Evolutionary conservation across 2,329 filamentous ascomycete genomes (phyloP).

Genomic region (Tolypocladium album): DNA sequence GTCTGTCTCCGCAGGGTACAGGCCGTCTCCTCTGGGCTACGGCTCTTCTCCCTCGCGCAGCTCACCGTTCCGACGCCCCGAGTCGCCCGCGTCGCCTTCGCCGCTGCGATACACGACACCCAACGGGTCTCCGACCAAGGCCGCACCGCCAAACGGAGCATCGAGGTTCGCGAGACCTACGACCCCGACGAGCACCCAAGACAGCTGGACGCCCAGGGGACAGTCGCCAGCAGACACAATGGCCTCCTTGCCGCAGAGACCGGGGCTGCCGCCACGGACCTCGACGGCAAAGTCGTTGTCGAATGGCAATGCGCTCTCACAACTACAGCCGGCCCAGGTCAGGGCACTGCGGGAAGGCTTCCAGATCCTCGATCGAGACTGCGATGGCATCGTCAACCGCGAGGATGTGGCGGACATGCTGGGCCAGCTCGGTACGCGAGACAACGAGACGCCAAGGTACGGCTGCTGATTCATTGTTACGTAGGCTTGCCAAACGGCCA

Average conservation of each 20-base stretch:
- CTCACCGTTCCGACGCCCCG: slow-evolving; percentile 53
- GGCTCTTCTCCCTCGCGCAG: slow-evolving; percentile 50
- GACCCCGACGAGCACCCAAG: slow-evolving; percentile 24
- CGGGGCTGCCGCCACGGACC: slow-evolving; percentile 17
- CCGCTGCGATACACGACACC: slow-evolving; percentile 55
- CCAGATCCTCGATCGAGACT: slow-evolving; percentile 82
- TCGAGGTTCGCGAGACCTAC: slow-evolving; percentile 29
- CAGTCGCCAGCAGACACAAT: slow-evolving; percentile 15
- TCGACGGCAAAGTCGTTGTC: slow-evolving; percentile 24
- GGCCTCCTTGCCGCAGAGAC: slow-evolving; percentile 26
- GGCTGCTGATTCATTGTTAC: slow-evolving; percentile 6
- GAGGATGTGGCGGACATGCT: slow-evolving; percentile 85
- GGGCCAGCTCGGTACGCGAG: slow-evolving; percentile 59
- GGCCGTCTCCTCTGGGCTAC: slow-evolving; percentile 62
- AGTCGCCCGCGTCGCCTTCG: slow-evolving; percentile 55
- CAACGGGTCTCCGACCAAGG: slow-evolving; percentile 48
- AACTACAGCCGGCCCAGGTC: slow-evolving; percentile 71
- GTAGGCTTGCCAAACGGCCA: slow-evolving; percentile 63
- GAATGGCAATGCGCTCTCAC: slow-evolving; percentile 49
- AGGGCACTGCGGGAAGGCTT: slow-evolving; percentile 86
- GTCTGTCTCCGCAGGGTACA: slow-evolving; percentile 50
- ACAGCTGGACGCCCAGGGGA: slow-evolving; percentile 26
- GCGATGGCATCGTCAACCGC: slow-evolving; percentile 70
- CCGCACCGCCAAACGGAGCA: slow-evolving; percentile 10
- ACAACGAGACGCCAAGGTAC: neutral